Conservation (phyloP, 2,329 filamentous ascomycete genomes). For the Massarina eburnea region DNA sequence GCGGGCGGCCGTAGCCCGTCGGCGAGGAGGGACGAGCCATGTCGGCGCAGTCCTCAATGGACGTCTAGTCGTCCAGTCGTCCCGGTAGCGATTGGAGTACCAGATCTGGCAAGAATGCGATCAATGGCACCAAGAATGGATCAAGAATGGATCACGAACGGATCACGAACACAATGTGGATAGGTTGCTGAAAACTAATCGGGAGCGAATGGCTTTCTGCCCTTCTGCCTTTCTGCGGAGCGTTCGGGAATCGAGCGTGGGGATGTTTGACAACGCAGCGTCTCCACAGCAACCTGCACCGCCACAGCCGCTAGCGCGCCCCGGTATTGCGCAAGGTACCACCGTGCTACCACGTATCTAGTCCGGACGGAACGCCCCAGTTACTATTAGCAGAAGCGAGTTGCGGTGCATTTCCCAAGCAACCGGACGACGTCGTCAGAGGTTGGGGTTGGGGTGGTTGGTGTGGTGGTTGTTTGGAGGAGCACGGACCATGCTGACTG, state of each 20-base stretch:
- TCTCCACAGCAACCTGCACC: conserved; percentile 1
- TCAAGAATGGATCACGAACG: too few species aligned
- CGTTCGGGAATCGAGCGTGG: neutral
- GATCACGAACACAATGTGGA: too few species aligned
- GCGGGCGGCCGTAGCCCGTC: conserved; percentile 44
- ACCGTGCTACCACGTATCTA: too few species aligned
- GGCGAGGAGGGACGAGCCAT: conserved; percentile 36
- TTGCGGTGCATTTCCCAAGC: neutral
- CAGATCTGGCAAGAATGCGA: neutral
- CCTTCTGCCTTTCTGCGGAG: neutral
- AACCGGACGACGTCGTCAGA: too few species aligned
- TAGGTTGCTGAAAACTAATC: neutral
- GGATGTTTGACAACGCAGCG: neutral
- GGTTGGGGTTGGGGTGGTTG: too few species aligned
- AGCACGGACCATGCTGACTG: too few species aligned
- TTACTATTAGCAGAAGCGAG: too few species aligned
- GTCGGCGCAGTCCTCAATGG: neutral
- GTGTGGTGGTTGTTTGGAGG: too few species aligned
- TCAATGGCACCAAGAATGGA: too few species aligned
- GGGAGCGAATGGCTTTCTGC: neutral
- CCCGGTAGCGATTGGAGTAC: neutral
- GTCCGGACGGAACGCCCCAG: too few species aligned
- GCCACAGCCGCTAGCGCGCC: conserved; percentile 1
- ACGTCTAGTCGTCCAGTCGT: neutral
- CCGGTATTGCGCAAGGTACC: too few species aligned